Evolutionary conservation across 108 stramenopile genomes (phyloP).

Genomic region (Schizochytrium sp.): DNA sequence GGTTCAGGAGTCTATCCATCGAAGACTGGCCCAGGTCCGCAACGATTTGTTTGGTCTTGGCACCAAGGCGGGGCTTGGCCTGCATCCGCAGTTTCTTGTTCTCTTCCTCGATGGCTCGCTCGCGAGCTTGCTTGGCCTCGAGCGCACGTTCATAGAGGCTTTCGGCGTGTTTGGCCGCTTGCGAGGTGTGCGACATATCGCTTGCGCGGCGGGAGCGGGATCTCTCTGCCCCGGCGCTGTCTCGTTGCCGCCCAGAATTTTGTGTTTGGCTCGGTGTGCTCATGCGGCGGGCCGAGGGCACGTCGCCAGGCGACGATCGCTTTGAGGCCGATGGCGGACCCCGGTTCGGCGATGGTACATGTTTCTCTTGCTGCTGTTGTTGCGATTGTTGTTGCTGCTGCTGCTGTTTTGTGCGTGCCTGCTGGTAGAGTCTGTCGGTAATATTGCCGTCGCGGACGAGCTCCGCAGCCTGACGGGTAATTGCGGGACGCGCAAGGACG

Average conservation of each 20-base stretch:
- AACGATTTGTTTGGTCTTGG: not conserved
- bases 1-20: not conserved
- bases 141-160: not conserved
- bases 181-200: not conserved
- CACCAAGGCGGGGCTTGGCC: not conserved
- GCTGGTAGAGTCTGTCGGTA: not conserved
- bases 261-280: not conserved
- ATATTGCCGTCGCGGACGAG: not conserved
- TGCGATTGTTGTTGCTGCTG: not conserved
- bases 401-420: not conserved
- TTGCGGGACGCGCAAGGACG: not conserved
- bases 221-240: not conserved
- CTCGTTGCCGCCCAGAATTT: too few relatives aligned
- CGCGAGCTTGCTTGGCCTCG: not conserved
- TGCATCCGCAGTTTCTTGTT: not conserved
- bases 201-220: not conserved
- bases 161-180: not conserved
- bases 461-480: not conserved
- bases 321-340: too few relatives aligned
- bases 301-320: not conserved
- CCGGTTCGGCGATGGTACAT: too few relatives aligned
- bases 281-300: not conserved
- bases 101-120: not conserved
- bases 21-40: not conserved
- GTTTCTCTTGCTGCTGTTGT: too few relatives aligned